Conservation (phyloP, 1,284 basidiomycete species). For the Leucoagaricus sp. region DNA sequence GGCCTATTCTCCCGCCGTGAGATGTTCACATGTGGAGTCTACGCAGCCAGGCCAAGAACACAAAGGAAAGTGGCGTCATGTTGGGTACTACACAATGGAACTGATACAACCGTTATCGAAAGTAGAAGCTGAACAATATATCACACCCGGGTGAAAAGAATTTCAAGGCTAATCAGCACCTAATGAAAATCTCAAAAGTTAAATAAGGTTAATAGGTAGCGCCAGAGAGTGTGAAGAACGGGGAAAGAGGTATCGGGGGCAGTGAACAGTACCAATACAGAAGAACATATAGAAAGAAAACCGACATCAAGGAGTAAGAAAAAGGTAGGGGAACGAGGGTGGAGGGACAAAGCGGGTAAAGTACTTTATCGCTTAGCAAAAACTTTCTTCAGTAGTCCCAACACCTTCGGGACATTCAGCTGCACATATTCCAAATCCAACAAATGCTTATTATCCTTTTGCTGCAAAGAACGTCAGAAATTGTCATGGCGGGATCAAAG, state of each 20-base stretch:
- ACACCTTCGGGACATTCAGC: conserved; percentile 93
- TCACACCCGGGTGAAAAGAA: background rate
- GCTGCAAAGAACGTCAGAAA: conserved; percentile 49
- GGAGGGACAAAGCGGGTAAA: conserved; percentile 19
- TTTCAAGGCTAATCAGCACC: conserved; percentile 3
- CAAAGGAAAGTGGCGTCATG: background rate
- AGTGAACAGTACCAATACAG: conserved; percentile 22
- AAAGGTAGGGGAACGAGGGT: conserved; percentile 20
- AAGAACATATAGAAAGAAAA: conserved; percentile 21
- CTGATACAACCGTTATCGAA: conserved; percentile 27
- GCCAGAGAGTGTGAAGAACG: conserved; percentile 16
- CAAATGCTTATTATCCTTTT: conserved; percentile 97
- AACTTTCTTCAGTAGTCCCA: conserved; percentile 90
- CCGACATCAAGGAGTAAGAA: conserved; percentile 16
- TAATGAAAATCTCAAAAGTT: conserved; percentile 15
- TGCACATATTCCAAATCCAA: conserved; percentile 98
- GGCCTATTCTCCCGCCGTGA: background rate
- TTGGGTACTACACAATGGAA: conserved; percentile 13
- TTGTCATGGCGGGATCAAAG: background rate
- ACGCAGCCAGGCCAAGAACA: background rate
- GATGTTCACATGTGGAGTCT: background rate
- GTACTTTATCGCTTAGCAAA: conserved; percentile 75
- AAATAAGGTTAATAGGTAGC: conserved; percentile 14
- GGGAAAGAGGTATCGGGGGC: conserved; percentile 19
- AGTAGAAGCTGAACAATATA: conserved; percentile 14